Conservation (phyloP, 495 filamentous ascomycete genomes). For the Penicillium lividum region DNA sequence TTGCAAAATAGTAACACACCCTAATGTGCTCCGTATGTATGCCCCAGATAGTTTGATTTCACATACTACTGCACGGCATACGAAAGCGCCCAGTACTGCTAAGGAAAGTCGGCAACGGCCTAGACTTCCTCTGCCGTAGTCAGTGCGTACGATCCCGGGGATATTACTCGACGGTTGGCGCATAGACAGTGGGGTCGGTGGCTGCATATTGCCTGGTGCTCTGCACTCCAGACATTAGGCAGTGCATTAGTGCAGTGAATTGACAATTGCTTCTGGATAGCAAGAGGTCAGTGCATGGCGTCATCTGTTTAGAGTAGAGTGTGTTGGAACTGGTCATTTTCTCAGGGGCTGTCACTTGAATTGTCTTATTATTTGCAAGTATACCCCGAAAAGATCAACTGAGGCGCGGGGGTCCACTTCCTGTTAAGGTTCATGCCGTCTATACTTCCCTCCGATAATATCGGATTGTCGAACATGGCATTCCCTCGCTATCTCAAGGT, state of each 20-base stretch:
- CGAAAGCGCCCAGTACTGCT: conserved; percentile 11
- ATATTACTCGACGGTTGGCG: conserved; percentile 21
- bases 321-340: neutral
- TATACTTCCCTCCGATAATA: neutral
- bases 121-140: conserved; percentile 26
- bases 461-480: neutral
- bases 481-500: conserved; percentile 4
- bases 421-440: neutral
- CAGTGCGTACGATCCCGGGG: conserved; percentile 26
- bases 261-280: conserved; percentile 26
- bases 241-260: conserved; percentile 32
- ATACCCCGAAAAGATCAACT: conserved; percentile 8
- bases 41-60: neutral
- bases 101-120: conserved; percentile 10
- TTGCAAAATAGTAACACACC: neutral
- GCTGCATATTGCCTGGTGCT: conserved; percentile 16
- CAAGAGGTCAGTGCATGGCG: conserved; percentile 26
- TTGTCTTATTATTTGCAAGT: conserved; percentile 14
- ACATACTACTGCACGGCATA: conserved; percentile 12
- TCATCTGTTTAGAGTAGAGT: conserved; percentile 16
- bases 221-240: conserved; percentile 25
- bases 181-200: conserved; percentile 20
- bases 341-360: conserved; percentile 15
- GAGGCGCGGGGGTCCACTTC: conserved; percentile 5
- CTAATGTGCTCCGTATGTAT: neutral